Evolutionary conservation across 495 filamentous ascomycete genomes (phyloP), one percentile per base, ranked within the genome.

Genomic region (Aspergillus heteromorphus): DNA sequence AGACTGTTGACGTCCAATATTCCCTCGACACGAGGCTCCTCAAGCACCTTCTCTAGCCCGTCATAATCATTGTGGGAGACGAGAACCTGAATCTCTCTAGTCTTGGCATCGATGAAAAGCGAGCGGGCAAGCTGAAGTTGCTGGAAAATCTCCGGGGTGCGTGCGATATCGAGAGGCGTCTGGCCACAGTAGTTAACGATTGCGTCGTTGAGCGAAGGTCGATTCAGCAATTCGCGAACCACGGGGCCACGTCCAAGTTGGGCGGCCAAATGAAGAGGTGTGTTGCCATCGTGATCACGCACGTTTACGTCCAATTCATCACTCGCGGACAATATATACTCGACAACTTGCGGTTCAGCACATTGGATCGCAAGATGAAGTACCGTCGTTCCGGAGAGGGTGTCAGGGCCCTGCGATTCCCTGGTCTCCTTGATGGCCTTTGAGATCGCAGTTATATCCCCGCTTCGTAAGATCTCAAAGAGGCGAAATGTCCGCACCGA

Each of bases 301-400:
- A 86, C 84, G 72, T 97, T 98, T 62, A 97, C 75, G 65, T 97
- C 89, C 47, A 95, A 71, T 9, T 68, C 67, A 16, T 73, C 67
- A n/a, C 72, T 74, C 43, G 84, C 80, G 5, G 91, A 91, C 19
- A 98, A 72, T 7, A 97, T 86, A 59, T 89, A 96, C 70, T 98
- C 95, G n/a, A 98, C 85, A 11, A 98, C 91, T n/a, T 88, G 85
- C 21, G 87, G 80, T 62, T 97, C 92, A 16, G 95, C 95, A 63
- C 93, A 98, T 67, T 97, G 93, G n/a, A 97, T 88, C 21, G 93
- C 92, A 48, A 98, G 75, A 68, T 97, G 95, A 14, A 98, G 78
- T 38, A 96, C 84, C 0, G 88, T 90, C 1, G 91, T 93, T 36
- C 92, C 90, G 40, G 91, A 88, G 16, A 92, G 69, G 4, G 70